These are phyloP conservation scores for Ganoderma multipileum DNA, from an alignment of 1,284 basidiomycete genomes.

Conservation along the genomic window DNA sequence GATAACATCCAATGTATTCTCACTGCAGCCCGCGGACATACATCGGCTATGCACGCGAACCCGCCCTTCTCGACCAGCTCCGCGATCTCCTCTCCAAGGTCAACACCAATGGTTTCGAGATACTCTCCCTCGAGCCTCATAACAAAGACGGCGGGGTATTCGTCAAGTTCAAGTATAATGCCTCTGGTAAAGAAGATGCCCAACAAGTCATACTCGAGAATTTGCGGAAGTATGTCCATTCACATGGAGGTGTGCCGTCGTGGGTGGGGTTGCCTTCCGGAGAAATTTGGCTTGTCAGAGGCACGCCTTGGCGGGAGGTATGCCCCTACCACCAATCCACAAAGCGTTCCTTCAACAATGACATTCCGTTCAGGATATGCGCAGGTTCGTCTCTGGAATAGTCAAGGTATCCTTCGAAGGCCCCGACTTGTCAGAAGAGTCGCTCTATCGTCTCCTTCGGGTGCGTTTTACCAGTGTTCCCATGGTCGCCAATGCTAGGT, in stretches of 20 bases:
- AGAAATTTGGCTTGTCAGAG: constrained; percentile 81
- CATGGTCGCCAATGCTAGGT: not conserved
- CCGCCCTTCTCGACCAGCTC: constrained; percentile 57
- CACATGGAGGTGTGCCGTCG: constrained; percentile 66
- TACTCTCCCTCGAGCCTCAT: constrained; percentile 66
- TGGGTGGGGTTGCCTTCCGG: constrained; percentile 65
- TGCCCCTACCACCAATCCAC: constrained; percentile 27
- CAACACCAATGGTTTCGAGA: constrained; percentile 59
- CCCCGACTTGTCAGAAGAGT: constrained; percentile 83
- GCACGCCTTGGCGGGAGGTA: constrained; percentile 86
- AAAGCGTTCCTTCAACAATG: not conserved
- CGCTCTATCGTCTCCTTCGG: constrained; percentile 72
- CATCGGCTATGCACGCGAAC: constrained; percentile 62
- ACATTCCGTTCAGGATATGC: constrained; percentile 72
- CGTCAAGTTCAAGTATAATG: constrained; percentile 75
- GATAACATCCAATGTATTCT: not conserved
- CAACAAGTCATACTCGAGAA: constrained; percentile 57
- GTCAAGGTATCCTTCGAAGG: constrained; percentile 88
- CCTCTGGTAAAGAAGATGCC: constrained; percentile 47
- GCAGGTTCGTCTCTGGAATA: constrained; percentile 77
- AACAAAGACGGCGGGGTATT: constrained; percentile 89
- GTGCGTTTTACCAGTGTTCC: constrained; percentile 47
- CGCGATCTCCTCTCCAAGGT: constrained; percentile 56
- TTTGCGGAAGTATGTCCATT: constrained; percentile 48
- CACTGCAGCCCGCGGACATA: constrained; percentile 63